A percentile compares a stretch with the other conserved stretches of the same genome.
phyloP scores from a whole-genome alignment of 2,329 filamentous ascomycete genomes.

The Claviceps fusiformis region DNA sequence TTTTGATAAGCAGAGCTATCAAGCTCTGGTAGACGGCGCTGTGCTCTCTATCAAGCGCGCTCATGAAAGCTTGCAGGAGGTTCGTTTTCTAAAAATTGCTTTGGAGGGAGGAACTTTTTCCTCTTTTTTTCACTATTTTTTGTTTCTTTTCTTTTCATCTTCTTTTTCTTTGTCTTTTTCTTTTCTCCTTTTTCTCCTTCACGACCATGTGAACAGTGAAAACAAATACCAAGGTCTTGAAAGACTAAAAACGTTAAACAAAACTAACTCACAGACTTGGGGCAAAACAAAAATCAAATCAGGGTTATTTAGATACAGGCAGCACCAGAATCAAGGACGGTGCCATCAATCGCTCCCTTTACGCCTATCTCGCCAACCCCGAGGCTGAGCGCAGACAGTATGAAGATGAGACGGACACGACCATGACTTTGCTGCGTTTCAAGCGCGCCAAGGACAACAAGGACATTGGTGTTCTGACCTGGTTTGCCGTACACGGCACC shows the following conservation, averaged over 20 bases:
- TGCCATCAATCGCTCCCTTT: conserved; percentile 82
- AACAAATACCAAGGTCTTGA: too few relatives aligned
- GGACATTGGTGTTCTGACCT: conserved; percentile 70
- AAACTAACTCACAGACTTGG: background rate
- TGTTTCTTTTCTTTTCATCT: too few relatives aligned
- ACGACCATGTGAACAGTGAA: background rate
- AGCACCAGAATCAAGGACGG: conserved; percentile 57
- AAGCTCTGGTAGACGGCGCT: conserved; percentile 77
- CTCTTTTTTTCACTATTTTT: too few relatives aligned
- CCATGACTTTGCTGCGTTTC: conserved; percentile 66
- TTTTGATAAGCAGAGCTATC: conserved; percentile 75
- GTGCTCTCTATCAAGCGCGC: conserved; percentile 70
- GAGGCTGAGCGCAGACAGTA: conserved; percentile 61
- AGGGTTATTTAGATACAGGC: conserved; percentile 58
- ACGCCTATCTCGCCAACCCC: conserved; percentile 78
- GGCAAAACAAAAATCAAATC: too few relatives aligned
- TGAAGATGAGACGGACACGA: conserved; percentile 36
- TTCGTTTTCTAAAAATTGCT: conserved; percentile 10
- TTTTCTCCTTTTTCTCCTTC: background rate
- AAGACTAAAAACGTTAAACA: too few relatives aligned
- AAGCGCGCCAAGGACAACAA: conserved; percentile 60
- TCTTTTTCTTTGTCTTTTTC: background rate
- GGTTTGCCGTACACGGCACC: conserved; percentile 87
- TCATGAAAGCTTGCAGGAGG: conserved; percentile 41
- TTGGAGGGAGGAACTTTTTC: too few relatives aligned